Base-by-base conservation (phyloP, 1,284 basidiomycete genomes). In the Exobasidium cylindrosporum region DNA sequence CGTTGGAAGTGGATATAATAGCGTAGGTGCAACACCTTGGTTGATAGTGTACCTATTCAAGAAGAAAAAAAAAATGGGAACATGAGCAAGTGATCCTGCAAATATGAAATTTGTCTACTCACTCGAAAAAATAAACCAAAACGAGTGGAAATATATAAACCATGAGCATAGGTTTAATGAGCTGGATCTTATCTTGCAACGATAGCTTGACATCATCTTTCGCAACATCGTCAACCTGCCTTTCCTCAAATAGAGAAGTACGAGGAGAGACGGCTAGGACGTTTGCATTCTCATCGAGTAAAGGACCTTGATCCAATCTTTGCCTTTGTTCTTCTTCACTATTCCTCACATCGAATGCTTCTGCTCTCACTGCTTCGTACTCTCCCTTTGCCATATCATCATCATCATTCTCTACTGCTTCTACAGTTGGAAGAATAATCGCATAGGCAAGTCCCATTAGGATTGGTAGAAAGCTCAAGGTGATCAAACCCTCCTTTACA, bases 1-100 rank as follows among this genome's bases (percentile, higher is more conserved):
- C 0, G 84, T 81, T 0, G 95, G 95, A 11, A 96, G 84, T 0
- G 91, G 89, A 76, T 96, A 98, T 14, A 97, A 81, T 11, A 98
- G 83, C 0, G 92, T 97, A 0, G 95, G 94, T 11, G 92, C 86
- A 11, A 77, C 46, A 21, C 77, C 77, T 64, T 79, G 77, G 43
- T 79, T 79, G 63, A 79, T 79, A 2, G 76, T 77, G 59, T 79
- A 79, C 21, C 47, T 50, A 31, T 24, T 7, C 7, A 23, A 26
- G n/a, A n/a, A n/a, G n/a, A n/a, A n/a, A n/a, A n/a, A n/a, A n/a
- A n/a, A n/a, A n/a, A n/a, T n/a, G n/a, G n/a, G n/a, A n/a, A n/a
- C n/a, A n/a, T n/a, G n/a, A n/a, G n/a, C n/a, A n/a, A n/a, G n/a
- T n/a, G n/a, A n/a, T n/a, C n/a, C n/a, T n/a, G n/a, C n/a, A n/a